These are phyloP conservation scores for Tolypocladium inflatum DNA, from an alignment of 2,329 filamentous ascomycete species.

Conservation along the genomic window DNA sequence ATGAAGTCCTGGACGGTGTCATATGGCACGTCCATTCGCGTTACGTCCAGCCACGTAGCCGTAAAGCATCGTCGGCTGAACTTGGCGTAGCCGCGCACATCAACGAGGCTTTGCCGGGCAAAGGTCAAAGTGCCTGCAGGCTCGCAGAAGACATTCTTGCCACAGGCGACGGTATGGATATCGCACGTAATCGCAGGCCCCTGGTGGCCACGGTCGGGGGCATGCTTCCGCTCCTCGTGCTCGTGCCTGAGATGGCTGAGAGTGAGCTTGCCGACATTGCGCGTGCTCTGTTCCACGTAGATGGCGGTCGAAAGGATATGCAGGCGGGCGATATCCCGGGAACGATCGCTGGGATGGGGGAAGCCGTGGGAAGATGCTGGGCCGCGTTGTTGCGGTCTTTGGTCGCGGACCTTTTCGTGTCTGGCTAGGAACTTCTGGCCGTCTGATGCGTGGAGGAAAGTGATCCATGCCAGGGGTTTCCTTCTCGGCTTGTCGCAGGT, in stretches of 20 bases:
- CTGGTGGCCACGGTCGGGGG: constrained; percentile 6
- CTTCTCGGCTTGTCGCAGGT: constrained; percentile 29
- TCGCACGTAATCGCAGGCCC: constrained; percentile 9
- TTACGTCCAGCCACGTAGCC: constrained; percentile 19
- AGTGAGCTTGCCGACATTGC: constrained; percentile 11
- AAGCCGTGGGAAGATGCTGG: neutral
- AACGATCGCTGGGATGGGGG: neutral
- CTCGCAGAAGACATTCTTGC: constrained; percentile 34
- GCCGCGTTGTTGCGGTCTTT: no score
- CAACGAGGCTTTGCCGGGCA: constrained; percentile 25
- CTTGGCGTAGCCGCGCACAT: constrained; percentile 21
- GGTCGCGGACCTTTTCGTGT: constrained; percentile 18
- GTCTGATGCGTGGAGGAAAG: constrained; percentile 30
- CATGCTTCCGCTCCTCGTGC: constrained; percentile 12
- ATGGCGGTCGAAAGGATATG: constrained; percentile 18
- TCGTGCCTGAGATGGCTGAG: constrained; percentile 18
- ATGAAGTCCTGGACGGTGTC: constrained; percentile 37
- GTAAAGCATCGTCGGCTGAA: constrained; percentile 35
- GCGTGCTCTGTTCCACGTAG: constrained; percentile 23
- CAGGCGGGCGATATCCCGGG: constrained; percentile 16
- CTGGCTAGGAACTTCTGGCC: constrained; percentile 30
- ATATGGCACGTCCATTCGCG: constrained; percentile 37
- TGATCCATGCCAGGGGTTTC: constrained; percentile 26
- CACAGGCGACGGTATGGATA: constrained; percentile 27
- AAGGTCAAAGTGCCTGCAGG: constrained; percentile 27